These are phyloP conservation scores for Taphrina pruni DNA, from an alignment of 1,139 yeast species.

Conservation along the genomic window DNA sequence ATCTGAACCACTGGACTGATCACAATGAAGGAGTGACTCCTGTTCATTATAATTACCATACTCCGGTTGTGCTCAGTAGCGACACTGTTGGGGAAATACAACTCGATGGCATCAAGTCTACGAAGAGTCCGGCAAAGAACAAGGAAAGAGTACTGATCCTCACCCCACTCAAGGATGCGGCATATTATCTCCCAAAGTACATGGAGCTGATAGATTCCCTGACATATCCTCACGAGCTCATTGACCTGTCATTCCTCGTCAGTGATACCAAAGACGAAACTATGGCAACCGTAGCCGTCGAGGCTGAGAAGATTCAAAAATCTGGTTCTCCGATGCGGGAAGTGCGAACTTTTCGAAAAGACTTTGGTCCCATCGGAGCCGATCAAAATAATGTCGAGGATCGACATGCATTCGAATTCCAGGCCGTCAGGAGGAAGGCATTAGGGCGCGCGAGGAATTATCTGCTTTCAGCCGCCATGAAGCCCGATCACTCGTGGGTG, in stretches of 20 bases:
- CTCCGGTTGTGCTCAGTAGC: conserved; percentile 45
- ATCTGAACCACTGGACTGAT: conserved; percentile 29
- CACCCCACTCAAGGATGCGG: conserved; percentile 84
- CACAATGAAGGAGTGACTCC: conserved; percentile 48
- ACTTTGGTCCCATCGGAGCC: conserved; percentile 75
- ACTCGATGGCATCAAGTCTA: conserved; percentile 55
- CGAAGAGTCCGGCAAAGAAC: conserved; percentile 58
- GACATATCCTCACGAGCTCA: conserved; percentile 79
- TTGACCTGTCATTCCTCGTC: conserved; percentile 83
- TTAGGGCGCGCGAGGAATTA: conserved; percentile 94
- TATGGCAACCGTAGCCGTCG: conserved; percentile 65
- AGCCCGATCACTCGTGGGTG: conserved; percentile 91
- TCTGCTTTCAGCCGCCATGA: conserved; percentile 75
- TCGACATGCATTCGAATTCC: conserved; percentile 86
- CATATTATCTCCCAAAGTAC: conserved; percentile 77
- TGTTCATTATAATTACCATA: conserved; percentile 48
- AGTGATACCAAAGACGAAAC: conserved; percentile 78
- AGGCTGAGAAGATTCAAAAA: conserved; percentile 49
- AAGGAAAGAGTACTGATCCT: conserved; percentile 72
- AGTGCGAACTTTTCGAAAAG: conserved; percentile 76
- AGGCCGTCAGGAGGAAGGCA: conserved; percentile 81
- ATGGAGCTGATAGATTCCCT: conserved; percentile 83
- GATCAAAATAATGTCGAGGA: conserved; percentile 57
- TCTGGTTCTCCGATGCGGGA: conserved; percentile 59
- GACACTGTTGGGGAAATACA: conserved; percentile 56